A percentile compares a stretch with the other conserved stretches of the same genome.
These are phyloP conservation scores for Fraxinus floribunda DNA, from an alignment of 305 asterid genomes.

Conservation along the genomic window DNA sequence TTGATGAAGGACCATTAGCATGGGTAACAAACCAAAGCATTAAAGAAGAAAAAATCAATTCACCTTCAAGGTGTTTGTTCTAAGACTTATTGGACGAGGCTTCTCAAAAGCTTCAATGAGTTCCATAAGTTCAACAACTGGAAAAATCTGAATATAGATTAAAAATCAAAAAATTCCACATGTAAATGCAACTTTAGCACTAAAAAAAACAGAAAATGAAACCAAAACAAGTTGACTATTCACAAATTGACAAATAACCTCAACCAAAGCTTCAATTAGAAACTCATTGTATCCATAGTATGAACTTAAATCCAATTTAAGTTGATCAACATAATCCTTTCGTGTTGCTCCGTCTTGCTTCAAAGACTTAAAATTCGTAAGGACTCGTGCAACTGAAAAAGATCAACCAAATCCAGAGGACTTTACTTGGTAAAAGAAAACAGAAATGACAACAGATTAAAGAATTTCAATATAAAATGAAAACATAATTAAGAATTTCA, in stretches of 20 bases:
- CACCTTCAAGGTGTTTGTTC: conserved; percentile 89
- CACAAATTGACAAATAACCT: conserved; percentile 48
- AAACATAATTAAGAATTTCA: neutral
- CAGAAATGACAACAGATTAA: conserved; percentile 7
- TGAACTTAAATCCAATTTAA: conserved; percentile 61
- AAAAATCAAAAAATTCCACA: conserved; percentile 22
- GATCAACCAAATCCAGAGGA: conserved; percentile 8
- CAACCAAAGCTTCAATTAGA: conserved; percentile 64
- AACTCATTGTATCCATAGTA: conserved; percentile 89
- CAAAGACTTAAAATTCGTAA: conserved; percentile 66
- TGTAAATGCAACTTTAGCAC: conserved; percentile 13
- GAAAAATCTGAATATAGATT: conserved; percentile 59
- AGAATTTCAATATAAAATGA: neutral
- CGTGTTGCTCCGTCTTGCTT: conserved; percentile 78
- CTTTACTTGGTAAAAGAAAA: neutral
- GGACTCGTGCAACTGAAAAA: conserved; percentile 73
- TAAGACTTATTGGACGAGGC: conserved; percentile 83
- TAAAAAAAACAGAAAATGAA: neutral
- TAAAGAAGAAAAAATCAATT: neutral
- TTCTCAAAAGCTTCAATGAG: conserved; percentile 94
- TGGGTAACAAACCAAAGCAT: neutral
- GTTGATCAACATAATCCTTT: conserved; percentile 72
- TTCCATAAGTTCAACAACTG: conserved; percentile 84
- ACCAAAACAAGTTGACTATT: neutral
- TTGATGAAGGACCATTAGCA: neutral